phyloP scores from a whole-genome alignment of 345 rosid species.

The Lagerstroemia speciosa region DNA sequence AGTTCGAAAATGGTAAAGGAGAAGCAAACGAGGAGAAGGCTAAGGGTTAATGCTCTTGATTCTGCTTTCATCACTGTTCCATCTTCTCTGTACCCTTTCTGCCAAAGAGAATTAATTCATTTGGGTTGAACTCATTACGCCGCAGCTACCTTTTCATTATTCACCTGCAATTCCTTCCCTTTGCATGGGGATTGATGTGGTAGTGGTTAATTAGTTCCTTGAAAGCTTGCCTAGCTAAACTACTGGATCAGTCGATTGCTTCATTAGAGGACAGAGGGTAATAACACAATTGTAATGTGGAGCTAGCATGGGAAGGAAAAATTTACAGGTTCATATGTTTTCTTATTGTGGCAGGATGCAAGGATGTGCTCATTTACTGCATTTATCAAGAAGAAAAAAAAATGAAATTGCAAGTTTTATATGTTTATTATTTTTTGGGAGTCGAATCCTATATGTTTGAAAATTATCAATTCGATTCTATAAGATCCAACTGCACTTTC shows the following conservation, averaged over 20 bases:
- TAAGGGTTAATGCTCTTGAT: constrained; percentile 12
- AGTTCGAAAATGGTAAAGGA: not conserved
- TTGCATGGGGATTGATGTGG: not conserved
- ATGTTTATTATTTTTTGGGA: too few species aligned
- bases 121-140: not conserved
- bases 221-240: not conserved
- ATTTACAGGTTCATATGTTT: too few species aligned
- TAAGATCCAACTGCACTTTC: too few species aligned
- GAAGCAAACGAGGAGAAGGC: constrained; percentile 7
- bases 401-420: too few species aligned
- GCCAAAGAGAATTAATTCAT: constrained; percentile 1
- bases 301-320: too few species aligned
- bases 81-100: not conserved
- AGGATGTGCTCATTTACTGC: too few species aligned
- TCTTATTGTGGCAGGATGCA: too few species aligned
- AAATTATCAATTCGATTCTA: too few species aligned
- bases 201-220: not conserved
- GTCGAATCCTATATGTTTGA: too few species aligned
- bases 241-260: not conserved
- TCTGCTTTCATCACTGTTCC: not conserved
- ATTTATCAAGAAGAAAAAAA: too few species aligned
- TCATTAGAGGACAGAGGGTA: too few species aligned
- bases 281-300: too few species aligned
- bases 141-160: not conserved
- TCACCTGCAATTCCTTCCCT: not conserved